phyloP scores from a whole-genome alignment of 1,284 basidiomycete genomes.

The Tetrapyrgos nigripes region DNA sequence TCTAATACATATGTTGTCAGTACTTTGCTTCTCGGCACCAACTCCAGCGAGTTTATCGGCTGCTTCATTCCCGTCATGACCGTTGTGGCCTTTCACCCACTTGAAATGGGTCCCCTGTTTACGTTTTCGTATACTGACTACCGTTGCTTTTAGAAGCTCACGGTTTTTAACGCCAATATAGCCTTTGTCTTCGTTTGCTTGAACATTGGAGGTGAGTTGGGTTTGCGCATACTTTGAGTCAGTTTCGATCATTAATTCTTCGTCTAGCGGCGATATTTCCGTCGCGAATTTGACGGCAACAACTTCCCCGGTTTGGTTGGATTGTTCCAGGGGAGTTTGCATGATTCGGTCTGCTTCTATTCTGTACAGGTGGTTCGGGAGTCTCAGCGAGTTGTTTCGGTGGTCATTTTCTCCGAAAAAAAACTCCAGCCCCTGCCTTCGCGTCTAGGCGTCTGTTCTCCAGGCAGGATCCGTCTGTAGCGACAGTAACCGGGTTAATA shows the following conservation, averaged over 20 bases:
- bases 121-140: slow-evolving; percentile 12
- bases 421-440: slow-evolving; percentile 24
- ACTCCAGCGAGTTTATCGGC: slow-evolving; percentile 17
- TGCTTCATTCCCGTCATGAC: slow-evolving; percentile 21
- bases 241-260: too few species aligned
- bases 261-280: too few species aligned
- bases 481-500: slow-evolving; percentile 7
- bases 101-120: slow-evolving; percentile 15
- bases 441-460: slow-evolving; percentile 21
- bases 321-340: too few species aligned
- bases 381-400: slow-evolving; percentile 18
- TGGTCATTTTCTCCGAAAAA: slow-evolving; percentile 15
- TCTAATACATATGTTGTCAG: not conserved
- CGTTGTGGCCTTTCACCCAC: slow-evolving; percentile 23
- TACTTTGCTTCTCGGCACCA: not conserved
- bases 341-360: slow-evolving; percentile 18
- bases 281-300: too few species aligned
- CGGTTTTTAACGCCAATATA: not conserved
- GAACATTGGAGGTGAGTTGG: not conserved
- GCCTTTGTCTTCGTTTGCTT: not conserved
- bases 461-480: slow-evolving; percentile 29
- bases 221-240: not conserved
- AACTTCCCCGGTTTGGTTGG: too few species aligned
- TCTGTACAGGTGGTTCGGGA: slow-evolving; percentile 17
- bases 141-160: not conserved